A percentile compares a stretch with the other conserved stretches of the same genome.
Conservation (phyloP, 371 early-diverging fungal species). For the Lichtheimia hyalospora region DNA sequence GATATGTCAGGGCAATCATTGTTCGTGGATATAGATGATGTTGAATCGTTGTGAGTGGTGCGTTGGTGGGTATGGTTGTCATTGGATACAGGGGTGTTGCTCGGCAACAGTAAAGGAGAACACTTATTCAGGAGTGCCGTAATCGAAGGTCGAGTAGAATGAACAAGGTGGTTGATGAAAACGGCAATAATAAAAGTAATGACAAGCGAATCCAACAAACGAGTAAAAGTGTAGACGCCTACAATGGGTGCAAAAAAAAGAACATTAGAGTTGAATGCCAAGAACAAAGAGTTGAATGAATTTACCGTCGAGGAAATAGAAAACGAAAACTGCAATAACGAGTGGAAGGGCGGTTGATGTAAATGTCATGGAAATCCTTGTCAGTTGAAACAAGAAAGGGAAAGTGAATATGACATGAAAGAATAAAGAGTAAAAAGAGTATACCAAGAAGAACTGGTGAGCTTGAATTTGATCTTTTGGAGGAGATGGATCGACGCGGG, state of each 20-base stretch:
- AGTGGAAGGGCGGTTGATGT: conserved; percentile 4
- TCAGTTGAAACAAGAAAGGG: neutral
- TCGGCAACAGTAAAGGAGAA: too few species aligned
- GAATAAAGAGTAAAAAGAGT: neutral
- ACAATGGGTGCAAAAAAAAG: neutral
- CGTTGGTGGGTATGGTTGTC: too few species aligned
- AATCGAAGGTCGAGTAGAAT: neutral
- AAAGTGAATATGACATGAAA: neutral
- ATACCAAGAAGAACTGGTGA: neutral
- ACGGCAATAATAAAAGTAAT: conserved; percentile 6
- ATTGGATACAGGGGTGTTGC: too few species aligned
- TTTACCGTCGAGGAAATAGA: conserved; percentile 4
- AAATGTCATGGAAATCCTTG: neutral
- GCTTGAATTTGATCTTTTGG: too few species aligned
- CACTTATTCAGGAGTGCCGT: too few species aligned
- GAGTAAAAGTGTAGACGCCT: conserved; percentile 14
- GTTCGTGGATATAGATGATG: too few species aligned
- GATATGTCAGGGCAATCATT: too few species aligned
- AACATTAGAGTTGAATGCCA: neutral
- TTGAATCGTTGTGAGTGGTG: too few species aligned
- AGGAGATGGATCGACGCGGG: too few species aligned
- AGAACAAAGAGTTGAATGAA: neutral
- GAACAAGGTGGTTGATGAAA: neutral
- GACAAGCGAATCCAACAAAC: conserved; percentile 11
- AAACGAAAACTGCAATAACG: conserved; percentile 6